These are phyloP conservation scores for Castanea mollissima DNA, from an alignment of 306 rosid genomes.

Conservation along the genomic window DNA sequence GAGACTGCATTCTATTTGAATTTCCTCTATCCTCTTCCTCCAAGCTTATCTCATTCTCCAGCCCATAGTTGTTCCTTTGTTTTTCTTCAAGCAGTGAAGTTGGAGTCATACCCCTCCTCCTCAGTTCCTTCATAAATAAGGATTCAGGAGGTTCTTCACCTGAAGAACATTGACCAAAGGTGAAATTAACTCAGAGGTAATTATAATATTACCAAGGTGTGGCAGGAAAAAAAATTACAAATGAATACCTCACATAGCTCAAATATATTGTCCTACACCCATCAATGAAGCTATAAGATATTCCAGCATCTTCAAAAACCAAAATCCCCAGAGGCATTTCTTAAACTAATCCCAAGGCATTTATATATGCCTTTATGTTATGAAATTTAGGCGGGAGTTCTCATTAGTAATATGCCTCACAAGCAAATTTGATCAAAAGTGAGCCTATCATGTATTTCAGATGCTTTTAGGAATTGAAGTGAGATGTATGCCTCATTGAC, in stretches of 20 bases:
- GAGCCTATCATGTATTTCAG: neutral
- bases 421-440: neutral
- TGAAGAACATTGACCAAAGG: slow-evolving; percentile 32
- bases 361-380: neutral
- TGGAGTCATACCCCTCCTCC: slow-evolving; percentile 91
- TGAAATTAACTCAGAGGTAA: slow-evolving; percentile 4
- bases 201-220: neutral
- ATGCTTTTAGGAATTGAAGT: neutral
- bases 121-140: slow-evolving; percentile 89
- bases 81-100: slow-evolving; percentile 88
- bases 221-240: neutral
- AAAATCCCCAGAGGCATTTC: neutral
- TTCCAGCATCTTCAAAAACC: neutral
- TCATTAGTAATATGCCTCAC: neutral
- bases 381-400: neutral
- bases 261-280: neutral
- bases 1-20: slow-evolving; percentile 59
- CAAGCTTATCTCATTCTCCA: slow-evolving; percentile 51
- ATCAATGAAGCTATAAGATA: neutral
- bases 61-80: slow-evolving; percentile 48
- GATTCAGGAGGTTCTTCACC: slow-evolving; percentile 96
- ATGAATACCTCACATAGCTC: neutral
- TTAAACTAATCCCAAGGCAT: neutral
- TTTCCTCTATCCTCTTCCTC: slow-evolving; percentile 58
- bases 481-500: neutral